Conservation (phyloP, 768 basidiomycete species). For the Lenzites betulinus region DNA sequence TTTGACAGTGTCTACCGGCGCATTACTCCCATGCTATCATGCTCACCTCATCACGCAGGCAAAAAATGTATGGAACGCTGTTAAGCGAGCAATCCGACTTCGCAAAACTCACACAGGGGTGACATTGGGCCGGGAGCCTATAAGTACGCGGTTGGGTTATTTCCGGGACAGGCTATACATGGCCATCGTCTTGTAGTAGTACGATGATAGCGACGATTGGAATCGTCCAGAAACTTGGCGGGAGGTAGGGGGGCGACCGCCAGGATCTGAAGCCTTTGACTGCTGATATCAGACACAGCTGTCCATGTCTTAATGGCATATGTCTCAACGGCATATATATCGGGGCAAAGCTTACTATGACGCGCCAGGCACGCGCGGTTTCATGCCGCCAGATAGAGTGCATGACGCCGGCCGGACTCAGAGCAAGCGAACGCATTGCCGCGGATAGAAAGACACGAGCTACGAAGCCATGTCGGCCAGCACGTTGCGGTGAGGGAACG, state of each 20-base stretch:
- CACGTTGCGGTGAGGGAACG: no score
- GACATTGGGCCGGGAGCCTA: background rate
- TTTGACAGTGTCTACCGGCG: background rate
- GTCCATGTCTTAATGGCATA: no score
- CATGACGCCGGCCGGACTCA: background rate
- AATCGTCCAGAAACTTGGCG: background rate
- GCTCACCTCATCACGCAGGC: background rate
- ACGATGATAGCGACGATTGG: no score
- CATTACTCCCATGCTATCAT: background rate
- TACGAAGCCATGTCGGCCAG: background rate
- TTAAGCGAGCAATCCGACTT: background rate
- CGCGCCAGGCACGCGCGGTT: background rate
- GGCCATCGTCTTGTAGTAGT: no score
- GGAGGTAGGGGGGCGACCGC: no score
- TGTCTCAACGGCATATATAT: no score
- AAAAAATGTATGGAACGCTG: no score
- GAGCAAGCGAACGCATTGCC: background rate
- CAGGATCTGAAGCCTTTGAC: background rate
- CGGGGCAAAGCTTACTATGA: no score
- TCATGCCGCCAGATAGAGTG: background rate
- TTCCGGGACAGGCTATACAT: background rate
- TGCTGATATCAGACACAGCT: background rate
- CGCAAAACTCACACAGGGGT: background rate
- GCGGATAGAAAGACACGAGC: background rate
- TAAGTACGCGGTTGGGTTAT: background rate